Base-by-base conservation (phyloP, 805 yeast species). In the Hanseniaspora meyeri region DNA sequence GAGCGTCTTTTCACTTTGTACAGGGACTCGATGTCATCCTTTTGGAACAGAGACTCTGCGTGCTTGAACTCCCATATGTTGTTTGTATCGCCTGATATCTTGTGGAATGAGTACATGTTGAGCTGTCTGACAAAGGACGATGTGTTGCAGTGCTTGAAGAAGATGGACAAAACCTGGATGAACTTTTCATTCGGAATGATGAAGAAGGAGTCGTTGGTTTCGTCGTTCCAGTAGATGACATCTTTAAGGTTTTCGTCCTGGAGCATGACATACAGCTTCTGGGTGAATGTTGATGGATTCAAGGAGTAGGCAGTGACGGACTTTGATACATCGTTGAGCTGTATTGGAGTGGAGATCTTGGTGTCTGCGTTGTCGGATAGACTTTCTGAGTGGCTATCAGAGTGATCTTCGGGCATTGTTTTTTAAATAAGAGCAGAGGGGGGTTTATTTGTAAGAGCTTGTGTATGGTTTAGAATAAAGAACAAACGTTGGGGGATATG, bases 131-230 rank as follows among this genome's bases (percentile, higher is more conserved):
- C 86, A 67, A 85, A 85, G 49, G 85, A 79, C 1, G 90, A 87
- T 37, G 84, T 82, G 64, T 85, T 85, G 4, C 88, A 85, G 67
- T 85, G 95, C 65, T 85, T 85, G 72, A 85, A 85, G 67, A 82
- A 85, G 59, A 76, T 74, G 57, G 74, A 76, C 43, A 73, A 61
- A 17, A 84, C 90, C 65, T 83, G 82, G 55, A 91, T 80, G 64
- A 93, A 90, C 66, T 84, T 90, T 67, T 90, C 96, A 51, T 85
- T 83, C 0, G 96, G 96, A 4, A 78, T 70, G n/a, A 91, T 80
- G 57, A 81, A 77, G 63, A 93, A 93, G 5, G 90, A 79, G 50
- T 82, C 86, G 59, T 79, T 78, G 11, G 80, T 64, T 11, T 79
- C 74, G 0, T 87, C 70, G 8, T 47, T 40, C 97, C 97, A 91